A percentile compares a stretch with the other conserved stretches of the same genome.
phyloP scores from a whole-genome alignment of 75 land plant genomes.

The Adiantum capillusveneris region DNA sequence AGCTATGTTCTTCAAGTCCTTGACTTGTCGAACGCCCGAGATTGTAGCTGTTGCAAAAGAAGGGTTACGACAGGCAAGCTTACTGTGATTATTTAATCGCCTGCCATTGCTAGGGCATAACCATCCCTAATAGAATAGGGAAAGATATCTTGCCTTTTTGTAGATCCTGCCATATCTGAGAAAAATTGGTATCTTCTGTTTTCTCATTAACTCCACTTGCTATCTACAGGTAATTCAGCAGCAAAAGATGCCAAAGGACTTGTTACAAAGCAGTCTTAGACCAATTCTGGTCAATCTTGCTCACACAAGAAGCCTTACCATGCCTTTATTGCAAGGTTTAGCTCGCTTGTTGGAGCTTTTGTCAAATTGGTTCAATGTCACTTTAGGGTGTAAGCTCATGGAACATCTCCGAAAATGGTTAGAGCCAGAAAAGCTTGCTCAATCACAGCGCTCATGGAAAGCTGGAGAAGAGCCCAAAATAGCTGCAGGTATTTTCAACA shows the following conservation, averaged over 20 bases:
- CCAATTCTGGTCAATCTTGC: constrained; percentile 96
- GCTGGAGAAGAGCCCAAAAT: constrained; percentile 98
- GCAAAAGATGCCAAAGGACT: constrained; percentile 95
- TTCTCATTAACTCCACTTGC: constrained; percentile 6
- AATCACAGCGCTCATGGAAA: constrained; percentile 87
- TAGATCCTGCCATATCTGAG: too few relatives aligned
- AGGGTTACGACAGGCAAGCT: constrained; percentile 86
- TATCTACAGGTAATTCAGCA: constrained; percentile 79
- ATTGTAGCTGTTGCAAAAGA: constrained; percentile 99
- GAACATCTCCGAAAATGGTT: constrained; percentile 97
- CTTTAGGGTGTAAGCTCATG: constrained; percentile 83
- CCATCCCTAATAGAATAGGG: too few relatives aligned
- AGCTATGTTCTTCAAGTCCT: constrained; percentile 97
- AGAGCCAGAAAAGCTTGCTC: constrained; percentile 98
- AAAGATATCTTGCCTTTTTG: too few relatives aligned
- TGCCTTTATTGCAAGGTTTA: constrained; percentile 95
- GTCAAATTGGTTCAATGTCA: constrained; percentile 99
- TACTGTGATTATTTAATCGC: not conserved
- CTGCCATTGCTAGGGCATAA: too few relatives aligned
- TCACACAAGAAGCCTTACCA: constrained; percentile 77
- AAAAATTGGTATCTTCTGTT: constrained; percentile 4
- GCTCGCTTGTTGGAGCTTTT: constrained; percentile 93
- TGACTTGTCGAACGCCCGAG: constrained; percentile 96
- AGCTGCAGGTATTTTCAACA: constrained; percentile 98
- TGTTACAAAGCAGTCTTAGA: constrained; percentile 91